Percentiles rank a stretch among this genome's conserved stretches.
These are phyloP conservation scores for Xylaria sp. DNA, from an alignment of 2,329 filamentous ascomycete genomes.

Conservation along the genomic window DNA sequence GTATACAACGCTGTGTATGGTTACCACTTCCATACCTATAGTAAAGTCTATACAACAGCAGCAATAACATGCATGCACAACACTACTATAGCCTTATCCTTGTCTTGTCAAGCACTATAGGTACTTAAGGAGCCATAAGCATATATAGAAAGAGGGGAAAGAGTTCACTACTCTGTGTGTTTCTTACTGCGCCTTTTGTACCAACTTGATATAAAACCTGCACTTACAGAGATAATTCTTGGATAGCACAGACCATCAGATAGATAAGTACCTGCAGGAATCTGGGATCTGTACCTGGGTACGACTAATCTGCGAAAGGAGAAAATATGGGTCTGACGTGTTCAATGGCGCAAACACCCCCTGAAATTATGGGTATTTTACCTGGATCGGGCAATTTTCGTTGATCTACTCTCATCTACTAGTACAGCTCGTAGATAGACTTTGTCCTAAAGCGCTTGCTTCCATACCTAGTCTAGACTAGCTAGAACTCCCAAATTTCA, in stretches of 20 bases:
- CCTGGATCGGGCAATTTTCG: slow-evolving; percentile 21
- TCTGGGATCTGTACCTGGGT: not conserved
- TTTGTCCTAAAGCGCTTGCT: not conserved
- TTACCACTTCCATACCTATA: not conserved
- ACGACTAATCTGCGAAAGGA: slow-evolving; percentile 8
- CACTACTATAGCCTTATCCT: not conserved
- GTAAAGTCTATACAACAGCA: not conserved
- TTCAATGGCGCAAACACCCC: slow-evolving; percentile 20
- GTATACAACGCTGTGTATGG: not conserved
- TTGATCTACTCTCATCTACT: not conserved
- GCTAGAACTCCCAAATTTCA: not conserved
- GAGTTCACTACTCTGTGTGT: not conserved
- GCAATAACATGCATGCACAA: not conserved
- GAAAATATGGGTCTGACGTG: slow-evolving; percentile 11
- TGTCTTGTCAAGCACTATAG: not conserved
- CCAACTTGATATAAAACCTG: not conserved
- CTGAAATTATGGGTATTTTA: slow-evolving; percentile 23
- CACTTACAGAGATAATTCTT: not conserved
- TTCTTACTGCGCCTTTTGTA: not conserved
- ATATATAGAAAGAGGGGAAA: not conserved
- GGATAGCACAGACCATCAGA: not conserved
- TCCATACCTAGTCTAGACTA: slow-evolving; percentile 1
- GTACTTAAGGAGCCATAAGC: not conserved
- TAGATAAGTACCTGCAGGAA: slow-evolving; percentile 2
- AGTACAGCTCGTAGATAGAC: not conserved